Evolutionary conservation across 1,139 yeast species (phyloP), one percentile per base, ranked within the genome.

Genomic region (Yamadazyma triangularis): DNA sequence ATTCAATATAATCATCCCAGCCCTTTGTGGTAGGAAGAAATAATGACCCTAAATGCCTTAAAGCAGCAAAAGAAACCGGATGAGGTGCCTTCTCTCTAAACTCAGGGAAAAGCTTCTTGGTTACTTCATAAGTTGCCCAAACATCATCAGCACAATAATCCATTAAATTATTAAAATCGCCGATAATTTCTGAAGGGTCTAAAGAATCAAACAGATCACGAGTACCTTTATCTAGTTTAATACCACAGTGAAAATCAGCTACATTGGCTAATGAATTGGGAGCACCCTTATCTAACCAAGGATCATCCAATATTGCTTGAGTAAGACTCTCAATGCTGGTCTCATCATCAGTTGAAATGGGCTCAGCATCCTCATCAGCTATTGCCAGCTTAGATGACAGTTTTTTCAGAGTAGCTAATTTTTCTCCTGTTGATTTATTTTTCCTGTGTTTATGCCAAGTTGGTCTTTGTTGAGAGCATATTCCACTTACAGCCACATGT

Each of bases 1-100:
- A 64, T n/a, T 67, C 57, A 15, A 88, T 58, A 48, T 88, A 93
- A 3, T 69, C 51, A 13, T 78, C 68, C 98, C 98, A 93, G 21
- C 70, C 61, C 11, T 58, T 57, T 13, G 85, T 77, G 1, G 95
- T 83, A 2, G 99, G 96, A 28, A 93, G 61, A 30, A 89, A 73
- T 32, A 85, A 73, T n/a, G 81, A 69, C 4, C 89, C 81, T 50
- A 93, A 64, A 39, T 79, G 82, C 40, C 83, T 69, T 34, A 91
- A 61, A 0, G 96, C 96, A 1, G 94, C 91, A 62, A 91, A 84
- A 15, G 95, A 86, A 2, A 89, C 95, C 0, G 98, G 97, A 55
- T 93, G 98, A 0, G 97, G 96, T 21, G 89, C 78, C 31, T 77
- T 73, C 19, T 61, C 48, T 24, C 75, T 57, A 48, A 85, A 93